phyloP scores from a whole-genome alignment of 768 basidiomycete species.

The Xerocomellus intermedius region DNA sequence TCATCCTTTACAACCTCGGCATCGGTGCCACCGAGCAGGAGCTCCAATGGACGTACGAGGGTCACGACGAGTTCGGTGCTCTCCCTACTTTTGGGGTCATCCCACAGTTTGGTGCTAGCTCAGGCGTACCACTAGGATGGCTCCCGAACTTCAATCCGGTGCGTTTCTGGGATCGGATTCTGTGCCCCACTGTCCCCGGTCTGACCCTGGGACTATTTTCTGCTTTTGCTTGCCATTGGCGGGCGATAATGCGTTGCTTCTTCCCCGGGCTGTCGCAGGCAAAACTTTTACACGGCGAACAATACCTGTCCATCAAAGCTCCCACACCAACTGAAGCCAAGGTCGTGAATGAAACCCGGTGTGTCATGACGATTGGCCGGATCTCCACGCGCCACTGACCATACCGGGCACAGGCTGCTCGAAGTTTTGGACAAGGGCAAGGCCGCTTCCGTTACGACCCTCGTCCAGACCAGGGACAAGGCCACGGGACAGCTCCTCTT shows the following conservation, averaged over 20 bases:
- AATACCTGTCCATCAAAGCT: conserved; percentile 84
- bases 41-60: conserved; percentile 89
- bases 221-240: background rate
- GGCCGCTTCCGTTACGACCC: conserved; percentile 81
- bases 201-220: background rate
- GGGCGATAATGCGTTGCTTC: background rate
- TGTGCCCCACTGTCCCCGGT: background rate
- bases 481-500: conserved; percentile 75
- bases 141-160: conserved; percentile 95
- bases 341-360: conserved; percentile 73
- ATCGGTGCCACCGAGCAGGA: conserved; percentile 93
- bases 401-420: conserved; percentile 48
- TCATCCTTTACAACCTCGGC: conserved; percentile 94
- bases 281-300: conserved; percentile 97
- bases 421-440: conserved; percentile 92
- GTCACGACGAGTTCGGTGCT: conserved; percentile 79
- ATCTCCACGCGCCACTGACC: conserved; percentile 10
- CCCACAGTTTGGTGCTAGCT: conserved; percentile 80
- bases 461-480: conserved; percentile 81
- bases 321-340: conserved; percentile 85
- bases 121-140: conserved; percentile 72
- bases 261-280: conserved; percentile 47
- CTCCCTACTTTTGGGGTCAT: conserved; percentile 95
- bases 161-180: conserved; percentile 25
- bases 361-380: conserved; percentile 5